phyloP scores from a whole-genome alignment of 2,329 filamentous ascomycete genomes.

The Diaporthe eres region DNA sequence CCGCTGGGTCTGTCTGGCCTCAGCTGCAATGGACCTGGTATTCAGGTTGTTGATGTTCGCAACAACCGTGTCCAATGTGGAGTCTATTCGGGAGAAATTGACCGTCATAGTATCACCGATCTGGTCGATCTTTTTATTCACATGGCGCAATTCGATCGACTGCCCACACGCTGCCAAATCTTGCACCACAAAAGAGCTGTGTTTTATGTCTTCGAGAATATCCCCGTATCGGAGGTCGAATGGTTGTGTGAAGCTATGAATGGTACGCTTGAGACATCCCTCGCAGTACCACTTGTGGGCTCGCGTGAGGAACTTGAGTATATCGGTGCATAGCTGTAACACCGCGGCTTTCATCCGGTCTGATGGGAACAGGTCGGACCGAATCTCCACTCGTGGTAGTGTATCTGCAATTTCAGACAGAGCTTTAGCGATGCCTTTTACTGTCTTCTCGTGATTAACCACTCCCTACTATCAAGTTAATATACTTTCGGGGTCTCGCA shows the following conservation, averaged over 20 bases:
- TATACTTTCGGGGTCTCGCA: neutral
- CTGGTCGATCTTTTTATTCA: neutral
- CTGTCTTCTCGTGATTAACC: constrained; percentile 16
- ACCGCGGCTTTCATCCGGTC: constrained; percentile 42
- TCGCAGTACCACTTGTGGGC: constrained; percentile 45
- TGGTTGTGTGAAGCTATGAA: constrained; percentile 42
- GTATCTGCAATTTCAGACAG: constrained; percentile 42
- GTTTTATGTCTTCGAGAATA: constrained; percentile 42
- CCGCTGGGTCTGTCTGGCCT: neutral
- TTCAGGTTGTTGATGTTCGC: neutral
- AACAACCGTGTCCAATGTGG: neutral
- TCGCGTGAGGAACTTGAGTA: constrained; percentile 44
- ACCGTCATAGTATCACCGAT: neutral
- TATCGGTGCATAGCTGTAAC: constrained; percentile 39
- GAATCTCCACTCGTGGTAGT: constrained; percentile 42
- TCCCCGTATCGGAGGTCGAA: constrained; percentile 43
- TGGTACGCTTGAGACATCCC: constrained; percentile 37
- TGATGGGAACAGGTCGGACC: constrained; percentile 42
- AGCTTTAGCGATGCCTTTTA: constrained; percentile 42
- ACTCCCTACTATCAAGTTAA: neutral
- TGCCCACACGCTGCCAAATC: neutral
- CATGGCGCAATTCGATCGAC: neutral
- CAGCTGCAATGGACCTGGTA: neutral
- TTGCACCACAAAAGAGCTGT: too few relatives aligned
- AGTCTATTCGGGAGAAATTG: neutral